phyloP scores from a whole-genome alignment of 306 rosid species.

The Canavalia gladiata region DNA sequence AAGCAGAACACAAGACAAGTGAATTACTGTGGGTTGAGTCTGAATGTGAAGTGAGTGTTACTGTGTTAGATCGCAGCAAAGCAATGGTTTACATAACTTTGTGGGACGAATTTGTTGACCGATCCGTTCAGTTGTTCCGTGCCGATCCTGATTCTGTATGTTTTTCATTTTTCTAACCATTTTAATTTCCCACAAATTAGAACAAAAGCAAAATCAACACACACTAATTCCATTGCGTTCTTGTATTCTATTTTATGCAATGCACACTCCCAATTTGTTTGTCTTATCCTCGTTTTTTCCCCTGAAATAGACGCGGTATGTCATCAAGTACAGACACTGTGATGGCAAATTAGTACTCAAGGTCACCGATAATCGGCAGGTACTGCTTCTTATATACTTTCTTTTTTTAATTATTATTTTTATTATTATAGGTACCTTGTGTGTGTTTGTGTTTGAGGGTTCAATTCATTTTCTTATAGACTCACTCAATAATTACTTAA shows the following conservation, averaged over 20 bases:
- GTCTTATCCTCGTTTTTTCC: neutral
- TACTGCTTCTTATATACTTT: slow-evolving; percentile 15
- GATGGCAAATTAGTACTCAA: slow-evolving; percentile 85
- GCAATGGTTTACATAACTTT: slow-evolving; percentile 75
- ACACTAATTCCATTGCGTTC: neutral
- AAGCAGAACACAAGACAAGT: too few relatives aligned
- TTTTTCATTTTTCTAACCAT: neutral
- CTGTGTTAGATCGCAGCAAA: too few relatives aligned
- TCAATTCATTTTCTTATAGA: neutral
- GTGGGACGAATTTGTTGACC: slow-evolving; percentile 88
- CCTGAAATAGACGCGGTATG: slow-evolving; percentile 68
- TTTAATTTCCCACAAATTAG: neutral
- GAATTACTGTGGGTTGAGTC: too few relatives aligned
- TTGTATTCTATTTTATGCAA: neutral
- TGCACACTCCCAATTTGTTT: neutral
- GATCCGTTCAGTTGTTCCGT: slow-evolving; percentile 87
- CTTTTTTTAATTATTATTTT: neutral
- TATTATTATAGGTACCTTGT: neutral
- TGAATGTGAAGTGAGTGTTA: too few relatives aligned
- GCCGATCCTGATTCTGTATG: slow-evolving; percentile 82
- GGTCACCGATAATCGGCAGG: slow-evolving; percentile 81
- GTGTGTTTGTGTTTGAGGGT: neutral
- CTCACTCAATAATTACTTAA: neutral
- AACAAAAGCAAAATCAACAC: neutral
- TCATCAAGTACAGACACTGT: slow-evolving; percentile 82